Evolutionary conservation across 179 eudicot species (phyloP), one percentile per base, ranked within the genome.

Genomic region (Drosera spatulata): DNA sequence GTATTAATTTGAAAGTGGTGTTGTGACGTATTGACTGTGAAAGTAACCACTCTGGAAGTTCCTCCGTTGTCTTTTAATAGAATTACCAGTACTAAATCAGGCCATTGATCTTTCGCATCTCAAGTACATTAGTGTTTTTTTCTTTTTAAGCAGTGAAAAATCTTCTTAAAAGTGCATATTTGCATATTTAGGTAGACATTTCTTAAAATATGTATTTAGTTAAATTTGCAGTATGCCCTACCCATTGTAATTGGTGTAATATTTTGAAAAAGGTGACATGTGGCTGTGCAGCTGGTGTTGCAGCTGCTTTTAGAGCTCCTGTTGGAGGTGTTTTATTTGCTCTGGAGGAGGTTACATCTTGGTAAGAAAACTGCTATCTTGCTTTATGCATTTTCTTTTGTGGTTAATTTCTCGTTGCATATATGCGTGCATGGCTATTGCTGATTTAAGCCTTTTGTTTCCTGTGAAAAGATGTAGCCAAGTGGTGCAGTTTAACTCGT

Each of bases 201-300:
- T 22, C 33, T 22, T 22, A 22, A 22, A 22, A 22, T 22, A 22
- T 22, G 33, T 22, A 22, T 22, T 22, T 22, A 22, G 33, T 22
- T 22, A 22, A 22, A 1, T 22, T 22, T 22, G 33, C 33, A 22
- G 33, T 22, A 22, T 22, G 33, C 33, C 33, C 33, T 55, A 12
- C 75, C 73, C 63, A 73, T 60, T 67, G 15, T 41, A 61, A 53
- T 61, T 56, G 47, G 44, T 69, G 52, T 70, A 41, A 58, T 62
- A 37, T 73, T 74, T 80, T 72, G 76, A 67, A 83, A 61, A 83
- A 93, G 99, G 99, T 93, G 69, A 93, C 99, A 61, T 93, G 99
- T 82, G 99, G 99, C 80, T 93, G 96, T 88, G 99, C 99, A 73
- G 99, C 99, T 73, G 96, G 99, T 70, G 99, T 93, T 66, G 96